Evolutionary conservation across 371 early-diverging fungal genomes (phyloP).

Genomic region (Mucor piriformis): DNA sequence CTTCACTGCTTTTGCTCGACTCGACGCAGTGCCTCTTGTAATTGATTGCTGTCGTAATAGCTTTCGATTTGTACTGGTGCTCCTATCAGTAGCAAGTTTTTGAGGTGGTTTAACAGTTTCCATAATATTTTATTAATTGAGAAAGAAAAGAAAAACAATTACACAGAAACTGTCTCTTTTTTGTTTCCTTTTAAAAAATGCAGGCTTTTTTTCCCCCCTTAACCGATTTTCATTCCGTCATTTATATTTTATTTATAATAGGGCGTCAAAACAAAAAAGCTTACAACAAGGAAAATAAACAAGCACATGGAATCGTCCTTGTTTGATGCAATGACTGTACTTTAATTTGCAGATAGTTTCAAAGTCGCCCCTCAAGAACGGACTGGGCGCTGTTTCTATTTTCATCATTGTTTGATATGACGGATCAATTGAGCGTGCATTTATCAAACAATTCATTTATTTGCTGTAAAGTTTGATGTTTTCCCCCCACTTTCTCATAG

Average conservation of each 20-base stretch:
- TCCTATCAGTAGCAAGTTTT: slow-evolving; percentile 2
- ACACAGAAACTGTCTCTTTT: slow-evolving; percentile 2
- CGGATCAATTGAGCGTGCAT: no score
- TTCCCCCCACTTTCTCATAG: background rate
- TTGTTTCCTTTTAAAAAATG: background rate
- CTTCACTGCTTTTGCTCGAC: slow-evolving; percentile 21
- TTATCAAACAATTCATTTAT: no score
- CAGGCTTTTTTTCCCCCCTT: background rate
- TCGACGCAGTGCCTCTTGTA: slow-evolving; percentile 28
- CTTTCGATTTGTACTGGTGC: background rate
- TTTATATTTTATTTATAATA: background rate
- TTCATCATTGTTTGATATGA: no score
- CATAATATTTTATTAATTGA: background rate
- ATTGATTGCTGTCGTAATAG: slow-evolving; percentile 10
- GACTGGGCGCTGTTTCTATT: background rate
- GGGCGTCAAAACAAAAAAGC: background rate
- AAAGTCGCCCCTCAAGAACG: background rate
- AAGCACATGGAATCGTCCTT: background rate
- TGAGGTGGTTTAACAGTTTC: background rate
- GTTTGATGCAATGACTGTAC: slow-evolving; percentile 12
- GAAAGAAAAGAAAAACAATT: background rate
- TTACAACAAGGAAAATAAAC: slow-evolving; percentile 1
- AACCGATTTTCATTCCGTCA: slow-evolving; percentile 3
- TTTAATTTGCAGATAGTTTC: slow-evolving; percentile 15
- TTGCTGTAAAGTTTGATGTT: background rate